phyloP scores from a whole-genome alignment of 2,329 filamentous ascomycete species.

The Colletotrichum orbiculare region DNA sequence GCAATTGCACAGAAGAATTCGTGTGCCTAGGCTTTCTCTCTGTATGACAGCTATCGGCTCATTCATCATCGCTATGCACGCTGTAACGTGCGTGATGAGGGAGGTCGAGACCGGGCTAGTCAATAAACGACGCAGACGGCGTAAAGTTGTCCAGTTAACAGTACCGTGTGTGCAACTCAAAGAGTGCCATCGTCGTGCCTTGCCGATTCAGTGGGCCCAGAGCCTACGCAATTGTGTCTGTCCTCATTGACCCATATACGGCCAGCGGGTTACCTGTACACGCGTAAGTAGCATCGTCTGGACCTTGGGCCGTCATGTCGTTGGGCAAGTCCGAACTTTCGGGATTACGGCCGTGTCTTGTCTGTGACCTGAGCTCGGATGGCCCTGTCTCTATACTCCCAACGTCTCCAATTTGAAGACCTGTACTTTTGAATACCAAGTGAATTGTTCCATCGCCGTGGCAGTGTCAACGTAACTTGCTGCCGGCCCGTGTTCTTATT shows the following conservation, averaged over 20 bases:
- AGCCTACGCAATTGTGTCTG: neutral
- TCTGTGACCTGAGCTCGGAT: conserved; percentile 13
- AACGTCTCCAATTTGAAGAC: conserved; percentile 22
- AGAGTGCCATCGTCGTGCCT: conserved; percentile 3
- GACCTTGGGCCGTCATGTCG: conserved; percentile 5
- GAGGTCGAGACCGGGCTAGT: no score
- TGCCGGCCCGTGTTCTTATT: no score
- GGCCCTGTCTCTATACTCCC: conserved; percentile 6
- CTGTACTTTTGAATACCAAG: no score
- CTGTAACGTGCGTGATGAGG: no score
- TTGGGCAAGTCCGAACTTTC: conserved; percentile 21
- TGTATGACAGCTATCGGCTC: no score
- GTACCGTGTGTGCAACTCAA: conserved; percentile 2
- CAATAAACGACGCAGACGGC: no score
- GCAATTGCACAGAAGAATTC: no score
- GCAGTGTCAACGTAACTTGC: neutral
- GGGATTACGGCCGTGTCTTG: conserved; percentile 13
- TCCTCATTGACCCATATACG: conserved; percentile 30
- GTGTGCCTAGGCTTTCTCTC: no score
- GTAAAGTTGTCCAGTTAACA: neutral
- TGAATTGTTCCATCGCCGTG: conserved; percentile 14
- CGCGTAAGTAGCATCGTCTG: neutral
- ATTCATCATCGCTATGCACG: no score
- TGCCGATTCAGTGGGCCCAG: neutral
- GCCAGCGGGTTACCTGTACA: neutral